A percentile compares a stretch with the other conserved stretches of the same genome.
These are phyloP conservation scores for Pleurotus pulmonarius DNA, from an alignment of 768 basidiomycete genomes.

Conservation along the genomic window DNA sequence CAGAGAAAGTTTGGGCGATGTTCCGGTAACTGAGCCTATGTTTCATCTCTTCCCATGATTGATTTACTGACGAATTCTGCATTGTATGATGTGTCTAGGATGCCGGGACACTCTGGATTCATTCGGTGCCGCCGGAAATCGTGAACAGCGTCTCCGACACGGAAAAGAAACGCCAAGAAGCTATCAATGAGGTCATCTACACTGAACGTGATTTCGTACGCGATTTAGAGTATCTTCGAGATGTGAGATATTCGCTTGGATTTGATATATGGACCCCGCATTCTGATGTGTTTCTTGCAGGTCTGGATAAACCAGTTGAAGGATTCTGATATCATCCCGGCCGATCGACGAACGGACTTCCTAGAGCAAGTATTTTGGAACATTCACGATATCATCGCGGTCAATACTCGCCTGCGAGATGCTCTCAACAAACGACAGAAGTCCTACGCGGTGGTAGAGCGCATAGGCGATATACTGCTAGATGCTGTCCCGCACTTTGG, in stretches of 20 bases:
- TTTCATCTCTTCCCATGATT: not conserved
- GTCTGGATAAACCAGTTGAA: slow-evolving; percentile 87
- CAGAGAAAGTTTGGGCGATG: slow-evolving; percentile 75
- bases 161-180: slow-evolving; percentile 96
- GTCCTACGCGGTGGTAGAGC: slow-evolving; percentile 87
- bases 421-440: slow-evolving; percentile 95
- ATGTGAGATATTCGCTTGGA: slow-evolving; percentile 48
- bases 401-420: slow-evolving; percentile 90
- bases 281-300: slow-evolving; percentile 31
- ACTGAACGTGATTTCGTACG: slow-evolving; percentile 98
- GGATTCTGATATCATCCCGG: slow-evolving; percentile 71
- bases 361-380: slow-evolving; percentile 98
- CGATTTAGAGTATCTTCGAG: slow-evolving; percentile 96
- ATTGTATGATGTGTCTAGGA: slow-evolving; percentile 20
- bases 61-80: not conserved
- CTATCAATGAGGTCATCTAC: slow-evolving; percentile 93
- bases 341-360: slow-evolving; percentile 76
- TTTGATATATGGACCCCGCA: not conserved
- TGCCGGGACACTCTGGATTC: slow-evolving; percentile 87
- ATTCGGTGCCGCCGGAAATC: slow-evolving; percentile 93
- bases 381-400: slow-evolving; percentile 85
- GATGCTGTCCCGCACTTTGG: slow-evolving; percentile 84
- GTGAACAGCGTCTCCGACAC: slow-evolving; percentile 87
- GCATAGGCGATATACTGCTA: slow-evolving; percentile 86
- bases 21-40: slow-evolving; percentile 53